Base-by-base conservation (phyloP, 2,329 filamentous ascomycete genomes). In the Hysterium pulicare region DNA sequence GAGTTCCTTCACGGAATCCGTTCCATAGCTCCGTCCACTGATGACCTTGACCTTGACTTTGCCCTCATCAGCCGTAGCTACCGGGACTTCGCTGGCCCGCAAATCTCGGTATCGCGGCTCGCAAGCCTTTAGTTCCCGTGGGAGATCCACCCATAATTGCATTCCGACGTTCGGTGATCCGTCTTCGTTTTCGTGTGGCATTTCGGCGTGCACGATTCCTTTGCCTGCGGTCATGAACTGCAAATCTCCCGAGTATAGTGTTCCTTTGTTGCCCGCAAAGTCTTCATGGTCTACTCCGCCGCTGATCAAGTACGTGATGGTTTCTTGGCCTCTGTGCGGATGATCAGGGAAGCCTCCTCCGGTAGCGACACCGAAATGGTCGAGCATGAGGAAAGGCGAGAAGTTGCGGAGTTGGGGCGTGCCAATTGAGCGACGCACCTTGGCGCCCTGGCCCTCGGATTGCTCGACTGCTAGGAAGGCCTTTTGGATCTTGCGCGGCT, bases 181-280 rank as follows among this genome's bases (percentile, higher is more conserved):
- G 62, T 93, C 87, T 1, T 76, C 65, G 62, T 89, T 88, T 60
- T 87, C 81, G 41, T 81, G 78, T 8, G 91, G 91, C 90, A 97
- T 96, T 70, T 97, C 91, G 28, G 90, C 88, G 68, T 97, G 93
- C 67, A 96, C 86, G 57, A 97, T 94, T 32, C 91, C 91, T 16
- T 78, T 75, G 3, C 91, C 91, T 1, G 91, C 91, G 0, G 91
- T 96, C 93, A 97, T 97, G 76, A 97, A 97, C 64, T 97, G 91
- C 36, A 97, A 71, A 63, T 96, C 91, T n/a, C 91, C 91, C 0
- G 86, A 71, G 47, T 84, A 77, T 54, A 97, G 88, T 3, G 86
- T 93, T 44, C 91, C 93, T 38, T 78, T 78, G 71, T 93, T 84
- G 10, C 90, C 90, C 2, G 87, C 84, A 55, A 95, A 95, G 67